phyloP scores from a whole-genome alignment of 257 asterid species.

The Nicotiana otophora region DNA sequence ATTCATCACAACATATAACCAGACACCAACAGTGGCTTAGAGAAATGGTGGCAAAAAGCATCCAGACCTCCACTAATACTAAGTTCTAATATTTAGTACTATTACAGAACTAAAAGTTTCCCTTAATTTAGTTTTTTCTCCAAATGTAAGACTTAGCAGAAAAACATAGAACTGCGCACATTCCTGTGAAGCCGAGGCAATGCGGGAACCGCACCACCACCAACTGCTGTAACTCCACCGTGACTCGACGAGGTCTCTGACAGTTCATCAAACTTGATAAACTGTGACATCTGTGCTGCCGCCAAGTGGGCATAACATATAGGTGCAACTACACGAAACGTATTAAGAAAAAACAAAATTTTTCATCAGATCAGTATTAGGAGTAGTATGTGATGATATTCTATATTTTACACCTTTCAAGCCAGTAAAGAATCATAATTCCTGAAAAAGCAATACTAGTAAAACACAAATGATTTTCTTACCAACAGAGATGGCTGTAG shows the following conservation, averaged over 20 bases:
- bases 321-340: slow-evolving; percentile 53
- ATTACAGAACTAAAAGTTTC: background rate
- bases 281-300: slow-evolving; percentile 56
- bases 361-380: background rate
- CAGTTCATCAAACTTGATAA: slow-evolving; percentile 53
- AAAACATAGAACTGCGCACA: slow-evolving; percentile 51
- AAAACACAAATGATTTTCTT: slow-evolving; percentile 14
- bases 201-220: slow-evolving; percentile 24
- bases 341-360: background rate
- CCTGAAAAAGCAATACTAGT: background rate
- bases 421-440: background rate
- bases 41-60: background rate
- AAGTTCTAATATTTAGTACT: background rate
- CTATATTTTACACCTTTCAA: background rate
- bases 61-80: background rate
- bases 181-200: slow-evolving; percentile 36
- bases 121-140: background rate
- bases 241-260: slow-evolving; percentile 48
- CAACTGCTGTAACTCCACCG: slow-evolving; percentile 27
- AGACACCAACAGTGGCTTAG: background rate
- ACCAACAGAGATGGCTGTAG: slow-evolving; percentile 82
- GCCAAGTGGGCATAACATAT: slow-evolving; percentile 72
- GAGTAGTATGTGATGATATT: background rate
- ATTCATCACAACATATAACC: background rate
- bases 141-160: slow-evolving; percentile 27